These are phyloP conservation scores for Rhodotorula mucilaginosa DNA, from an alignment of 1,284 basidiomycete genomes.

Conservation along the genomic window DNA sequence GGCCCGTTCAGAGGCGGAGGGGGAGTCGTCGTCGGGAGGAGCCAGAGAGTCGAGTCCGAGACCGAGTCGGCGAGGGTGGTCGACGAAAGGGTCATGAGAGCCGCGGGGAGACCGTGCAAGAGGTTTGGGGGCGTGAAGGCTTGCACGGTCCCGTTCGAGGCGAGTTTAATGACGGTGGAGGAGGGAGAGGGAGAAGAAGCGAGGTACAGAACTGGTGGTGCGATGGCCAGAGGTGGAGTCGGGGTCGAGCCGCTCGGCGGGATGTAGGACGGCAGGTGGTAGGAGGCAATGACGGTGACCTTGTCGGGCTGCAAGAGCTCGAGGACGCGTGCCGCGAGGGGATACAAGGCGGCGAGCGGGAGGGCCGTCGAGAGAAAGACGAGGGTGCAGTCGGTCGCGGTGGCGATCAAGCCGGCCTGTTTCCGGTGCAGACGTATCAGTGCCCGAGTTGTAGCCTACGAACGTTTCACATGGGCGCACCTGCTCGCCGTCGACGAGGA, in stretches of 20 bases:
- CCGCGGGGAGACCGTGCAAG: constrained; percentile 35
- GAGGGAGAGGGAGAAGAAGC: constrained; percentile 15
- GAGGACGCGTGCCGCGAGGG: constrained; percentile 27
- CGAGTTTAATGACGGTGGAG: neutral
- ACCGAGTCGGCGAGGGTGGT: neutral
- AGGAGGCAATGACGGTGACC: constrained; percentile 27
- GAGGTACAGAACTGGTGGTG: constrained; percentile 25
- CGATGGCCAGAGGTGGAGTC: neutral
- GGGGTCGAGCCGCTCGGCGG: neutral
- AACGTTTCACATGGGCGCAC: neutral
- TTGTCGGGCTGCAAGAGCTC: constrained; percentile 9
- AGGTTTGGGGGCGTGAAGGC: constrained; percentile 36
- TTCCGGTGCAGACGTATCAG: neutral
- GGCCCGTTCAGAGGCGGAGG: constrained; percentile 38
- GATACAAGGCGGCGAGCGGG: constrained; percentile 22
- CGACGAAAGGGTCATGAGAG: constrained; percentile 26
- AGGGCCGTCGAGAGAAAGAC: constrained; percentile 34
- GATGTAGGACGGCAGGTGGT: constrained; percentile 36
- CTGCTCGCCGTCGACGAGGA: constrained; percentile 32
- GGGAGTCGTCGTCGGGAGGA: constrained; percentile 29
- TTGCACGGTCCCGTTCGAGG: neutral
- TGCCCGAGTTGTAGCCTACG: neutral
- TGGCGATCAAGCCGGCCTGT: constrained; percentile 12
- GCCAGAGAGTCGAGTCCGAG: constrained; percentile 16
- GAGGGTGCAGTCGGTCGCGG: constrained; percentile 31